These are phyloP conservation scores for Serendipita sp. DNA, from an alignment of 768 basidiomycete species.

Conservation along the genomic window DNA sequence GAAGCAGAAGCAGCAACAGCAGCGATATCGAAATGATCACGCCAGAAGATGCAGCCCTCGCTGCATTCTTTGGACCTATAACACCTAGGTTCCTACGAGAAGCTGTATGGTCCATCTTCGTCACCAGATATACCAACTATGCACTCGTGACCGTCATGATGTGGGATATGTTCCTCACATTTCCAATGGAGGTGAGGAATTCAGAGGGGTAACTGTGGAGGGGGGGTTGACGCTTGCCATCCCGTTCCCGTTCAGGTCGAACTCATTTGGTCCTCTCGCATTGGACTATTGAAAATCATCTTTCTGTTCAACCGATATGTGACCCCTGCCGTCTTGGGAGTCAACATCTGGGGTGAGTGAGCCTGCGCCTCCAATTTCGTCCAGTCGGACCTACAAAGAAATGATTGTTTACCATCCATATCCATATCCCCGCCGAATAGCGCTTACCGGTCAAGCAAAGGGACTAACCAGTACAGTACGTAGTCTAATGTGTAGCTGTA, in stretches of 20 bases:
- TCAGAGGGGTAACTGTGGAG: background rate
- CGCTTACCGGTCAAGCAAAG: background rate
- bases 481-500: background rate
- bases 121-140: background rate
- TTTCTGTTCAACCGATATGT: constrained; percentile 8
- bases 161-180: constrained; percentile 2
- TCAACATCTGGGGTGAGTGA: background rate
- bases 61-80: background rate
- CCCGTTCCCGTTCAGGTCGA: background rate
- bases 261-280: constrained; percentile 4
- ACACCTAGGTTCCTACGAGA: background rate
- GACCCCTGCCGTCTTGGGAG: background rate
- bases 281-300: constrained; percentile 1
- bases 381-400: background rate
- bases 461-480: background rate
- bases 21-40: no score
- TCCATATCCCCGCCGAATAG: background rate
- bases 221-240: background rate
- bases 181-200: background rate
- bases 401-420: background rate
- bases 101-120: background rate
- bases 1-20: no score
- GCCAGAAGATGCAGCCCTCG: no score
- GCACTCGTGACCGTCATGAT: background rate
- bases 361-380: no score